These are phyloP conservation scores for Metroxylon sagu DNA, from an alignment of 176 grass and related monocot species.

Conservation along the genomic window DNA sequence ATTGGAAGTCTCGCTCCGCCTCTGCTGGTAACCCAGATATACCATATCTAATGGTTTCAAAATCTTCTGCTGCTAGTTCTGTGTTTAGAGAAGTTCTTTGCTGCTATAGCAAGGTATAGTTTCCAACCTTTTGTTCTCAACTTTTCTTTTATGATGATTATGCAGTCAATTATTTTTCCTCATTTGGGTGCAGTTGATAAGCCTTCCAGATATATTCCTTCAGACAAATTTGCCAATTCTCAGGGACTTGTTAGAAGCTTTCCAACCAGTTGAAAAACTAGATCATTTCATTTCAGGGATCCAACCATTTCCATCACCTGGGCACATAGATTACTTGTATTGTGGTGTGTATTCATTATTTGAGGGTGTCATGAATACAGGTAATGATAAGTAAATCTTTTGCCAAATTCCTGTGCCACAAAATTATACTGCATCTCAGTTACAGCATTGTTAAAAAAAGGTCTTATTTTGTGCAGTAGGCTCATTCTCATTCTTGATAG, in stretches of 20 bases:
- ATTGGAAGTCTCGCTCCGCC: slow-evolving; percentile 60
- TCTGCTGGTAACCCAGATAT: slow-evolving; percentile 73
- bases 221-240: slow-evolving; percentile 56
- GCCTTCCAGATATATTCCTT: slow-evolving; percentile 43
- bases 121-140: slow-evolving; percentile 18
- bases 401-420: background rate
- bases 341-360: slow-evolving; percentile 59
- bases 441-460: slow-evolving; percentile 15
- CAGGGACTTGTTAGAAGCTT: slow-evolving; percentile 62
- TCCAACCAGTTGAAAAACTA: slow-evolving; percentile 60
- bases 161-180: slow-evolving; percentile 7
- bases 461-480: slow-evolving; percentile 42
- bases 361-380: slow-evolving; percentile 55
- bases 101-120: slow-evolving; percentile 83
- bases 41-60: slow-evolving; percentile 48
- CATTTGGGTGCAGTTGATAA: slow-evolving; percentile 48
- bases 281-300: slow-evolving; percentile 50
- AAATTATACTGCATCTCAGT: too few relatives aligned
- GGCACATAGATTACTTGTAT: slow-evolving; percentile 59
- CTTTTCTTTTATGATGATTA: slow-evolving; percentile 9
- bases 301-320: slow-evolving; percentile 29
- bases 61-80: slow-evolving; percentile 46
- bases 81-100: slow-evolving; percentile 73
- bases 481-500: slow-evolving; percentile 46
- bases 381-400: slow-evolving; percentile 30